phyloP scores from a whole-genome alignment of 768 basidiomycete species.

The Epithele typhae region DNA sequence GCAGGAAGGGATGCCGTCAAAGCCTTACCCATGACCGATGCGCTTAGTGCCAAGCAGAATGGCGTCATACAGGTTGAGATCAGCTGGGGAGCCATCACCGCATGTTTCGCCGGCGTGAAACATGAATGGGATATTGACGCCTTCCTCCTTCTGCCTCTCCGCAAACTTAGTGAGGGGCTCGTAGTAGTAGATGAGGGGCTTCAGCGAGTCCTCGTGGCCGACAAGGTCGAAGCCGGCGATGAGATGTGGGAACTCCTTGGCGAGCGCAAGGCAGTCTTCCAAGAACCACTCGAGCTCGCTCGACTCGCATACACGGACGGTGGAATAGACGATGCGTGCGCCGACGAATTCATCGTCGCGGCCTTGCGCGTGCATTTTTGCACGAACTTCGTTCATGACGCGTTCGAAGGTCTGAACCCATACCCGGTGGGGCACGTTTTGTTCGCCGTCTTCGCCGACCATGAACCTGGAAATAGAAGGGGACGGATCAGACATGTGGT shows the following conservation, averaged over 20 bases:
- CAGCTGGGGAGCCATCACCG: conserved; percentile 68
- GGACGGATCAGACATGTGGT: no score
- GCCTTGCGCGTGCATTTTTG: conserved; percentile 44
- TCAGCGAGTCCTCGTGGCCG: conserved; percentile 62
- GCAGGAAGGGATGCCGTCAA: background rate
- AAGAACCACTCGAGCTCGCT: conserved; percentile 61
- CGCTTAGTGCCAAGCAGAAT: conserved; percentile 74
- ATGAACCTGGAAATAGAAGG: conserved; percentile 46
- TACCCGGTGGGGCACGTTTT: conserved; percentile 54
- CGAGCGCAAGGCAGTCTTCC: conserved; percentile 72
- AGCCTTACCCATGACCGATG: conserved; percentile 71
- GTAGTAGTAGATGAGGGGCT: conserved; percentile 59
- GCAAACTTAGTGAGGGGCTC: conserved; percentile 57
- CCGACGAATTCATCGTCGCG: conserved; percentile 62
- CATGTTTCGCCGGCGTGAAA: conserved; percentile 81
- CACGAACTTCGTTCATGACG: conserved; percentile 49
- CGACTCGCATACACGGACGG: conserved; percentile 48
- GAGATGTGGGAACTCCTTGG: conserved; percentile 69
- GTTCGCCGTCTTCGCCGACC: conserved; percentile 50
- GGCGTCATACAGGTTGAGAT: conserved; percentile 74
- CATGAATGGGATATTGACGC: conserved; percentile 68
- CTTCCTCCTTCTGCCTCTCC: conserved; percentile 48
- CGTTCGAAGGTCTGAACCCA: conserved; percentile 53
- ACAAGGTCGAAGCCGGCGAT: conserved; percentile 80
- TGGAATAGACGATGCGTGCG: conserved; percentile 71